phyloP scores from a whole-genome alignment of 2,329 filamentous ascomycete species.

The Claviceps sp. region DNA sequence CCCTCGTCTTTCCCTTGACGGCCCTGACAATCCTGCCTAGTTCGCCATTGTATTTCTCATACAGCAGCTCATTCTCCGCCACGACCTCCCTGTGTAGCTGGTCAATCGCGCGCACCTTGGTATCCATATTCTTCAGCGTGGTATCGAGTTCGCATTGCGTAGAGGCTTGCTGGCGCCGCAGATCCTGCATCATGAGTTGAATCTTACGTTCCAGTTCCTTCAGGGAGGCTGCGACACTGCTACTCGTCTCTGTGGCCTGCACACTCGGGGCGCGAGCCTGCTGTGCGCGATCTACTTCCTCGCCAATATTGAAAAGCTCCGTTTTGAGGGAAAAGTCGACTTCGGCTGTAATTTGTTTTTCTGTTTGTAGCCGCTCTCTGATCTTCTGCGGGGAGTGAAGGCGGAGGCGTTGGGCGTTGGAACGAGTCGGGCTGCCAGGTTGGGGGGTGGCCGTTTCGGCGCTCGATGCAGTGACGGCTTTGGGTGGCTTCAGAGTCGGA shows the following conservation, averaged over 20 bases:
- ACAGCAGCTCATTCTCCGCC: constrained; percentile 85
- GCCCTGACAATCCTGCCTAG: constrained; percentile 70
- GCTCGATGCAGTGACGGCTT: constrained; percentile 11
- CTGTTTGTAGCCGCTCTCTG: constrained; percentile 71
- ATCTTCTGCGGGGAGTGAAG: constrained; percentile 62
- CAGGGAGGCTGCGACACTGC: constrained; percentile 35
- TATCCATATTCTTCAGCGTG: constrained; percentile 60
- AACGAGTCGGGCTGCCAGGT: constrained; percentile 17
- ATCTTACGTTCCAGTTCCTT: constrained; percentile 55
- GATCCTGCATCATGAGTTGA: constrained; percentile 42
- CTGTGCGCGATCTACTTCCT: constrained; percentile 57
- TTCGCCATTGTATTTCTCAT: constrained; percentile 86
- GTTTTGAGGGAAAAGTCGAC: constrained; percentile 57
- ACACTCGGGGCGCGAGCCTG: constrained; percentile 7
- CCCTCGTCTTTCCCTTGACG: constrained; percentile 56
- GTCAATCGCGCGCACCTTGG: constrained; percentile 69
- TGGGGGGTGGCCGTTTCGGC: constrained; percentile 13
- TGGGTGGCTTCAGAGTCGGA: constrained; percentile 34
- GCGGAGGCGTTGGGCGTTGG: constrained; percentile 40
- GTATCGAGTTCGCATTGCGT: constrained; percentile 60
- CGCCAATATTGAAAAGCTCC: constrained; percentile 67
- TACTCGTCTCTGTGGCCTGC: constrained; percentile 15
- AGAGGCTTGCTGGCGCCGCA: constrained; percentile 45
- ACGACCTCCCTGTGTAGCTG: constrained; percentile 78
- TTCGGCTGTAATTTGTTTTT: constrained; percentile 60